Evolutionary conservation across 2,329 filamentous ascomycete genomes (phyloP).

Genomic region (Xylariales sp.): DNA sequence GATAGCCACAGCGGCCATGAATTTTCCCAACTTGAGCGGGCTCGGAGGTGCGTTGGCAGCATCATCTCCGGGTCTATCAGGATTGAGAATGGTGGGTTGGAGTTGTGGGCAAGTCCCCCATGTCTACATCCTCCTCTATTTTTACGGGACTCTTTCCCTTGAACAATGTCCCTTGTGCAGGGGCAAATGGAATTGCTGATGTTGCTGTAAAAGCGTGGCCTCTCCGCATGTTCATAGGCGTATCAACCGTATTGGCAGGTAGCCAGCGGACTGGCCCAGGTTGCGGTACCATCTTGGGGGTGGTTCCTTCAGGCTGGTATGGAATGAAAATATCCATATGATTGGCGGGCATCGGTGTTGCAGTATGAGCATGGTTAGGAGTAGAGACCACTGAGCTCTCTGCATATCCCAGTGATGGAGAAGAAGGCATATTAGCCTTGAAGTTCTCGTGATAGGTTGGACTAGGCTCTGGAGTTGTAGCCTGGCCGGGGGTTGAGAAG

Average conservation of each 20-base stretch:
- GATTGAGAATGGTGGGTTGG: too few relatives aligned
- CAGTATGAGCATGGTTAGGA: not conserved
- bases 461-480: not conserved
- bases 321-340: constrained; percentile 43
- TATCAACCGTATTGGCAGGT: constrained; percentile 16
- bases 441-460: not conserved
- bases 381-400: not conserved
- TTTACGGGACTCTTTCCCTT: too few relatives aligned
- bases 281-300: constrained; percentile 29
- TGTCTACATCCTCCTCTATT: too few relatives aligned
- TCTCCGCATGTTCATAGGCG: not conserved
- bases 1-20: too few relatives aligned
- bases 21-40: too few relatives aligned
- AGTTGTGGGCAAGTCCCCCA: too few relatives aligned
- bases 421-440: not conserved
- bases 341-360: not conserved
- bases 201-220: constrained; percentile 12
- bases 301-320: constrained; percentile 52
- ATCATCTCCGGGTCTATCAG: too few relatives aligned
- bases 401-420: not conserved
- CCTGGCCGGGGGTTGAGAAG: not conserved
- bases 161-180: too few relatives aligned
- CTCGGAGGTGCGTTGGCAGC: too few relatives aligned
- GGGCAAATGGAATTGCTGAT: constrained; percentile 20
- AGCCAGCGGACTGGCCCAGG: constrained; percentile 18